Base-by-base conservation (phyloP, 305 asterid genomes). In the Rubia peregrina region DNA sequence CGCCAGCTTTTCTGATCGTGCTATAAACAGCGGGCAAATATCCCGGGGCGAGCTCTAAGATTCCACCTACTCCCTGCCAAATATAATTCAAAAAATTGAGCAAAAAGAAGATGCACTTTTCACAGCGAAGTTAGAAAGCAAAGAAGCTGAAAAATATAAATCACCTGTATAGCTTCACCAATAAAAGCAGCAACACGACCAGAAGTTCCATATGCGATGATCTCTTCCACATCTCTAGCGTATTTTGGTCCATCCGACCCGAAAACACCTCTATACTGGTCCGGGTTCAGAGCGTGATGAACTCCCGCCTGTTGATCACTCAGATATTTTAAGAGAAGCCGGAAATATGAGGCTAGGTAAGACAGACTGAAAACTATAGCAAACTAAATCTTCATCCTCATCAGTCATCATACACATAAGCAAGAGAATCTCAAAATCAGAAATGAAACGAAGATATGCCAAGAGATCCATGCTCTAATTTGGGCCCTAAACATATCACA, bases 1-100 rank as follows among this genome's bases (percentile, higher is more conserved):
- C 98, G 24, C 98, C 96, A 1, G 96, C 96, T 61, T 86, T 89
- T 77, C 75, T 86, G 49, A 93, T 70, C 73, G 81, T 83, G 71
- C 64, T 82, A 75, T 90, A 93, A 65, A 86, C 98, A 38, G 91
- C 84, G 17, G 95, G 88, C 80, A 93, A 80, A 78, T 93, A 93
- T 73, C 98, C 98, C 0, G 98, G 98, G 22, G 98, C 98, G 84
- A 90, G 85, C 84, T 93, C 98, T 85, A 89, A 75, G 38, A 93
- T 81, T 42, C 98, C 98, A 75, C 98, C 98, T 57, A 90, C 98
- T 71, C 98, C 97, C 98, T 93, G 64, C 19, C 72, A 49, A 24
- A 43, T 71, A 69, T 67, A 13, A 24, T 26, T 61, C n/a, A 40
- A 76, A 13, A 57, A 68, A 71, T 3, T 42, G 71, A 65, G 43